These are phyloP conservation scores for Rhizopogon vinicolor DNA, from an alignment of 768 basidiomycete species.

Conservation along the genomic window DNA sequence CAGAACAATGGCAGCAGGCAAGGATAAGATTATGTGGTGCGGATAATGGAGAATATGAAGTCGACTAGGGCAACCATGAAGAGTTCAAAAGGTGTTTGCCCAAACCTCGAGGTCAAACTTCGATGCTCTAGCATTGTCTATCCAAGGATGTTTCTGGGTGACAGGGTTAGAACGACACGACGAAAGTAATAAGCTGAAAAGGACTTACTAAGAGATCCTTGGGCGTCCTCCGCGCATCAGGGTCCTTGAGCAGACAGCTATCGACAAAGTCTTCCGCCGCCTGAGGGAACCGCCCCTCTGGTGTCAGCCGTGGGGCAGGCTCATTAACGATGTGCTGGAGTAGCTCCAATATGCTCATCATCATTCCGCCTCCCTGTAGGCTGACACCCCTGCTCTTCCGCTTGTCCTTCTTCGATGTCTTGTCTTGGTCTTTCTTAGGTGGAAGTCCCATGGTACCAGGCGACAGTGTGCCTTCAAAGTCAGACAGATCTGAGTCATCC, in stretches of 20 bases:
- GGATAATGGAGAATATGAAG: constrained; percentile 6
- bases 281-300: constrained; percentile 65
- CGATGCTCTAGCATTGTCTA: constrained; percentile 55
- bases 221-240: constrained; percentile 75
- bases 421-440: constrained; percentile 34
- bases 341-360: constrained; percentile 96
- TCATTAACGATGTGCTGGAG: constrained; percentile 99
- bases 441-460: constrained; percentile 53
- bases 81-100: constrained; percentile 65
- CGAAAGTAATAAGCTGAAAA: constrained; percentile 2
- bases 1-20: constrained; percentile 20
- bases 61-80: constrained; percentile 6
- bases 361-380: constrained; percentile 92
- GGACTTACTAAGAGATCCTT: constrained; percentile 76
- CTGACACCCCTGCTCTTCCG: constrained; percentile 90
- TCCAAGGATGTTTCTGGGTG: constrained; percentile 68
- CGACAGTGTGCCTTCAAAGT: constrained; percentile 77
- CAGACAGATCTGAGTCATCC: constrained; percentile 73
- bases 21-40: constrained; percentile 19
- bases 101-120: constrained; percentile 74
- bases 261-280: constrained; percentile 86
- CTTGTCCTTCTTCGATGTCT: constrained; percentile 67
- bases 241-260: constrained; percentile 88
- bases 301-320: constrained; percentile 84
- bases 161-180: neutral